Percentiles rank a stretch among this genome's conserved stretches.
Evolutionary conservation across 306 rosid species (phyloP).

Genomic region (Dalbergia oliveri): DNA sequence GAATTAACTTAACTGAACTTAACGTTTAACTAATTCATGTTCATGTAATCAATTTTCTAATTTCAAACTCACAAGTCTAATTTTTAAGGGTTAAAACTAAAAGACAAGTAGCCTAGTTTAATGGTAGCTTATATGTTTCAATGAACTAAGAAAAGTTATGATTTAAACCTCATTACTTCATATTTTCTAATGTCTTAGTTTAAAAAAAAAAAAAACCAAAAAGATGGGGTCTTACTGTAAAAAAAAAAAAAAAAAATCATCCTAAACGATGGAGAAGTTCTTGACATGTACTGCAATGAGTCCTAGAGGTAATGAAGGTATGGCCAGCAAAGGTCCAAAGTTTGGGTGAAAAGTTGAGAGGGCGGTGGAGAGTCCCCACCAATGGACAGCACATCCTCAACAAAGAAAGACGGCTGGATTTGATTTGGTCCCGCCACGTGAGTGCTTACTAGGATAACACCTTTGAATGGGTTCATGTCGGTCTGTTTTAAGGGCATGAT

Average conservation of each 20-base stretch:
- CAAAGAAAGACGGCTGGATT: not conserved
- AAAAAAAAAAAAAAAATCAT: too few species aligned
- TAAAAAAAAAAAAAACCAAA: too few species aligned
- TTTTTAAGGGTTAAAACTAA: too few species aligned
- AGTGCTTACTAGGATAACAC: constrained; percentile 37
- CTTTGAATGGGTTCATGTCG: constrained; percentile 28
- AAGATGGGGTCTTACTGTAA: too few species aligned
- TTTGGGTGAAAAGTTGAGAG: constrained; percentile 52
- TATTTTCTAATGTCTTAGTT: too few species aligned
- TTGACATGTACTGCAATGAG: not conserved
- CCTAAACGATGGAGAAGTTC: not conserved
- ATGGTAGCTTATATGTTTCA: too few species aligned
- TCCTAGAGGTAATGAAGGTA: not conserved
- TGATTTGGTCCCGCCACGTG: constrained; percentile 35
- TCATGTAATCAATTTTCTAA: not conserved
- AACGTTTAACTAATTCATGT: not conserved
- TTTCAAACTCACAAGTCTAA: too few species aligned
- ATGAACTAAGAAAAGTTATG: too few species aligned
- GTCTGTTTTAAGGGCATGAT: constrained; percentile 31
- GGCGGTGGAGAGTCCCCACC: constrained; percentile 64
- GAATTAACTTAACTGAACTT: too few species aligned
- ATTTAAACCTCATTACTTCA: too few species aligned
- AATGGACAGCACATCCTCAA: constrained; percentile 22
- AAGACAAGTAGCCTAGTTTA: too few species aligned
- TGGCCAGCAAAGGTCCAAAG: constrained; percentile 37